Conservation (phyloP, 805 yeast species). For the Cyberlindnera sargentensis region DNA sequence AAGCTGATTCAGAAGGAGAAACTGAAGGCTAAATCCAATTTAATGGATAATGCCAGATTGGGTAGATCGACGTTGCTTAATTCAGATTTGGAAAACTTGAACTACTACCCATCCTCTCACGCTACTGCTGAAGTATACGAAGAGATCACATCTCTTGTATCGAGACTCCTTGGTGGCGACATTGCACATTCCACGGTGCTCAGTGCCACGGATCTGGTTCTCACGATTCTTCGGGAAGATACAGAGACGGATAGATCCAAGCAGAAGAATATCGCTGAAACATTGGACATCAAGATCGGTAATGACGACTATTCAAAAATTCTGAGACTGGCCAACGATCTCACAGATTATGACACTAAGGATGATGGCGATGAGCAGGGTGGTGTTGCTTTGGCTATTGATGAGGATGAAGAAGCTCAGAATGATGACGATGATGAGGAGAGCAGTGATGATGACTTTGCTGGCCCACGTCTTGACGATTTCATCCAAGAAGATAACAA, state of each 20-base stretch:
- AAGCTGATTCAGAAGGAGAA: conserved; percentile 15
- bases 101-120: conserved; percentile 57
- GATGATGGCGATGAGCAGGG: conserved; percentile 38
- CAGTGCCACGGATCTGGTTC: conserved; percentile 62
- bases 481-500: conserved; percentile 20
- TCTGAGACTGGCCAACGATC: conserved; percentile 34
- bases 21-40: conserved; percentile 12
- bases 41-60: conserved; percentile 2
- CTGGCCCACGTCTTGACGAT: conserved; percentile 25
- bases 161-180: conserved; percentile 52
- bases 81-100: conserved; percentile 37
- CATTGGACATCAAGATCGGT: conserved; percentile 29
- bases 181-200: conserved; percentile 66
- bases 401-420: conserved; percentile 24
- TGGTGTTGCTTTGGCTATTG: conserved; percentile 24
- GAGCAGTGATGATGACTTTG: conserved; percentile 27
- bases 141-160: conserved; percentile 52
- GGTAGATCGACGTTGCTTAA: conserved; percentile 26
- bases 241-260: conserved; percentile 38
- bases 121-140: conserved; percentile 47
- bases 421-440: conserved; percentile 23
- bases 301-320: conserved; percentile 25
- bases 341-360: conserved; percentile 41
- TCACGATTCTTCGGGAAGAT: conserved; percentile 48
- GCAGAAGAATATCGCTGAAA: conserved; percentile 38